Evolutionary conservation across 2,329 filamentous ascomycete genomes (phyloP).

Genomic region (Neofusicoccum sp.): DNA sequence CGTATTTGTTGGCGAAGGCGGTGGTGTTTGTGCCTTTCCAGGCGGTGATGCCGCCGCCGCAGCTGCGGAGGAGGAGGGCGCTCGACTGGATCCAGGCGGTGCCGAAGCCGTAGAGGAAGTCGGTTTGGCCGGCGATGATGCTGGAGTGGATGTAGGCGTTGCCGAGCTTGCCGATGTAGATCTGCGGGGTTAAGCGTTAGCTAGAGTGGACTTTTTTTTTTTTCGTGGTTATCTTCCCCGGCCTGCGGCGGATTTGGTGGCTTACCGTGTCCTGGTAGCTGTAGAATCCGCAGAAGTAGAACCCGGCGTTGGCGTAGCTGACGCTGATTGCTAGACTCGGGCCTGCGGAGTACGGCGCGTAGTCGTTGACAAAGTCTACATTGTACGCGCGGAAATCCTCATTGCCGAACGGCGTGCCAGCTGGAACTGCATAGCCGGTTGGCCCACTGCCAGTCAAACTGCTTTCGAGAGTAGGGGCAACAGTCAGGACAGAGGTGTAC

Average conservation of each 20-base stretch:
- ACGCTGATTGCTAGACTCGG: constrained; percentile 61
- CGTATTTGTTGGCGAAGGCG: constrained; percentile 65
- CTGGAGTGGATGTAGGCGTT: constrained; percentile 63
- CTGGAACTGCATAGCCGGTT: constrained; percentile 60
- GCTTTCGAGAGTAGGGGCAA: constrained; percentile 63
- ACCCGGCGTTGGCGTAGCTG: constrained; percentile 63
- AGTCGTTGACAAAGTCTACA: constrained; percentile 63
- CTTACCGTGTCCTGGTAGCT: constrained; percentile 66
- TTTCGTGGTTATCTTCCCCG: no score
- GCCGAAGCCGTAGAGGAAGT: constrained; percentile 68
- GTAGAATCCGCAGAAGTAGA: constrained; percentile 66
- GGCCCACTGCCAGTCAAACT: constrained; percentile 62
- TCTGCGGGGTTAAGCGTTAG: constrained; percentile 31
- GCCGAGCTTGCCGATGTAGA: constrained; percentile 65
- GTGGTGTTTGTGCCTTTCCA: constrained; percentile 70
- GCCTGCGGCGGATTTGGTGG: not conserved
- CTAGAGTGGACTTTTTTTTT: no score
- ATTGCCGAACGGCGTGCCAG: constrained; percentile 62
- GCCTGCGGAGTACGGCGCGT: constrained; percentile 51
- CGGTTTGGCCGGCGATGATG: constrained; percentile 63
- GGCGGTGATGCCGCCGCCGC: constrained; percentile 65
- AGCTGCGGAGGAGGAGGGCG: constrained; percentile 56
- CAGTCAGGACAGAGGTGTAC: constrained; percentile 60
- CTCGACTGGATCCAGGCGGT: constrained; percentile 61
- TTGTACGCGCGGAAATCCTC: constrained; percentile 65